Base-by-base conservation (phyloP, 2,329 filamentous ascomycete genomes). In the Massarina eburnea region DNA sequence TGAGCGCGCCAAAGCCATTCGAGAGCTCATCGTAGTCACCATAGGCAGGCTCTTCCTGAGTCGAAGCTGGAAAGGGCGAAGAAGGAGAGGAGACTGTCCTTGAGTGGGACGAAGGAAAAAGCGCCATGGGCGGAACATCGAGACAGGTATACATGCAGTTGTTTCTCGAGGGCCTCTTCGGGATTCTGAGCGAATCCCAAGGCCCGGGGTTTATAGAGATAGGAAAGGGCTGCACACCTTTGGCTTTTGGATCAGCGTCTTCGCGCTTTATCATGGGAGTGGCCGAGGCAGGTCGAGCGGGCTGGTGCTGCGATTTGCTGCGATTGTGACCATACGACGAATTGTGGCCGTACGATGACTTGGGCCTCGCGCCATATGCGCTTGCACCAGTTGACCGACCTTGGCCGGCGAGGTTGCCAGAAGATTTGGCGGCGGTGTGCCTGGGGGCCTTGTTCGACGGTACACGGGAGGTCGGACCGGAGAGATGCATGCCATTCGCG, bases 341-440 rank as follows among this genome's bases (percentile, higher is more conserved):
- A n/a, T n/a, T n/a, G 81, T 73, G 6, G 80, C 76, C 50, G 75
- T 38, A 38, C 14, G 35, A 38, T 14, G 43, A 81, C 78, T 22
- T 65, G 75, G 34, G 37, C 24, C 10, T 26, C 15, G 48, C 63
- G 43, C 56, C 27, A 48, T 71, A 58, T 72, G 68, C 18, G 34
- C 46, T 12, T 48, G 43, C 12, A 79, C 73, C 52, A 82, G 78
- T 15, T 67, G 56, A 12, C 74, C 76, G 10, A 78, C 75, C 20
- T 24, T 20, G 20, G 1, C 83, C 82, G 21, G 83, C 66, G 57
- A 62, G 66, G 49, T 76, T 80, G 12, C 80, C 76, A 51, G 84
- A 83, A 49, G 73, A 76, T 51, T 71, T 43, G 8, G 76, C 42
- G 73, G 71, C 39, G 73, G 71, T 38, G 67, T 70, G 57, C 71